phyloP scores from a whole-genome alignment of 371 early-diverging fungal species.

The Rhizopus delemar region DNA sequence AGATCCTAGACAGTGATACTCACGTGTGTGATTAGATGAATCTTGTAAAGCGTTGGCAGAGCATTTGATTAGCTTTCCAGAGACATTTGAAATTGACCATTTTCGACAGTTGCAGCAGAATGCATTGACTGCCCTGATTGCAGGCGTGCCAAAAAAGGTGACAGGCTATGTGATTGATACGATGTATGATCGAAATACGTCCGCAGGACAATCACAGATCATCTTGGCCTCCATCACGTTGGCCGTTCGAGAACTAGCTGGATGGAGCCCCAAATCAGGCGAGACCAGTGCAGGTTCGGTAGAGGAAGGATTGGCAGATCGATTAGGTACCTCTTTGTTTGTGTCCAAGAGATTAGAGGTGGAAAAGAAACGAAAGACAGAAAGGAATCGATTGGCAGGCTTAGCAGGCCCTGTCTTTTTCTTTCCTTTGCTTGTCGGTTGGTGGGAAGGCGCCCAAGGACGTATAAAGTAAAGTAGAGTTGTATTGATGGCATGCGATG shows the following conservation, averaged over 20 bases:
- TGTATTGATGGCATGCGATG: not conserved
- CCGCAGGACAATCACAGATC: slow-evolving; percentile 29
- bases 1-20: not conserved
- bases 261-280: slow-evolving; percentile 20
- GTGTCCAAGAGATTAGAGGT: slow-evolving; percentile 38
- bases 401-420: slow-evolving; percentile 45
- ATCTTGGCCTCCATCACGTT: slow-evolving; percentile 35
- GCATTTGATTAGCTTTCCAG: slow-evolving; percentile 36
- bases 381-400: slow-evolving; percentile 37
- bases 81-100: slow-evolving; percentile 35
- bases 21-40: slow-evolving; percentile 27
- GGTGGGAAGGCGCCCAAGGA: slow-evolving; percentile 52
- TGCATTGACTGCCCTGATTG: slow-evolving; percentile 38
- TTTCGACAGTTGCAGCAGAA: slow-evolving; percentile 25
- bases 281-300: not conserved
- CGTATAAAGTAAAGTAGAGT: slow-evolving; percentile 29
- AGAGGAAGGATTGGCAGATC: not conserved
- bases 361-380: slow-evolving; percentile 19
- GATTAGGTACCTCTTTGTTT: slow-evolving; percentile 32
- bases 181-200: slow-evolving; percentile 43
- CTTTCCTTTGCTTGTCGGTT: slow-evolving; percentile 49
- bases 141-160: slow-evolving; percentile 34
- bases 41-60: slow-evolving; percentile 30
- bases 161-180: slow-evolving; percentile 40
- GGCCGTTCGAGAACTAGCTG: slow-evolving; percentile 44